Evolutionary conservation across 2,329 filamentous ascomycete genomes (phyloP), one percentile per base, ranked within the genome.

Genomic region (Fusarium xylarioides): DNA sequence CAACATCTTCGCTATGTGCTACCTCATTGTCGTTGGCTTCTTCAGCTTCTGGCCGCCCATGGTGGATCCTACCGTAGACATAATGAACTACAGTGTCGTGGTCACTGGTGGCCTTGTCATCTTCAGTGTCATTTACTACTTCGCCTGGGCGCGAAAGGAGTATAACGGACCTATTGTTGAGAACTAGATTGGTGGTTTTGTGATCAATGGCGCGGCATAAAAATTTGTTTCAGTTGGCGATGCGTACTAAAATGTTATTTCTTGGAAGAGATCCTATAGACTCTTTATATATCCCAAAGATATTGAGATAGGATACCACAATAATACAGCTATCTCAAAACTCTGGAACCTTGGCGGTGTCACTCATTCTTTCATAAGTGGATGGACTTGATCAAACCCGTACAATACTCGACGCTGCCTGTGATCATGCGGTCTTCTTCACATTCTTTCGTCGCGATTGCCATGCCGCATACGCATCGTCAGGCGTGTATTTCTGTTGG

Each of bases 1-100:
- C 76, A 91, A 90, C 63, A 75, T 82, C 2, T 86, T 89, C 55
- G 85, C 87, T 2, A 87, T 86, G 73, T 55, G 82, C 6, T 91
- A 89, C 74, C 84, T 87, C 76, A 64, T 86, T 2, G 85, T 90
- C 44, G 81, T 90, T 5, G 83, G 88, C 16, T 90, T 91, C 78
- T 90, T 87, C 83, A 85, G 83, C 28, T 87, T 90, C 52, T 88
- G 85, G 85, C 87, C 81, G 1, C 81, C 82, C 0, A 68, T 77
- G 66, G n/a, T 76, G 4, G 58, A 78, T 4, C 74, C 68, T 7
- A 80, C 75, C 1, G 75, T 81, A 0, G 75, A 78, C 2, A 83
- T 79, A 18, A 85, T 86, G 82, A 88, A 88, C 75, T 88, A 83
- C 71, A 84, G 81, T 28, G 78, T 85, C 14, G 71, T 88, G 5